Percentiles rank a stretch among this genome's conserved stretches.
Evolutionary conservation across 1,284 basidiomycete genomes (phyloP).

Genomic region (Anthracocystis setariae): DNA sequence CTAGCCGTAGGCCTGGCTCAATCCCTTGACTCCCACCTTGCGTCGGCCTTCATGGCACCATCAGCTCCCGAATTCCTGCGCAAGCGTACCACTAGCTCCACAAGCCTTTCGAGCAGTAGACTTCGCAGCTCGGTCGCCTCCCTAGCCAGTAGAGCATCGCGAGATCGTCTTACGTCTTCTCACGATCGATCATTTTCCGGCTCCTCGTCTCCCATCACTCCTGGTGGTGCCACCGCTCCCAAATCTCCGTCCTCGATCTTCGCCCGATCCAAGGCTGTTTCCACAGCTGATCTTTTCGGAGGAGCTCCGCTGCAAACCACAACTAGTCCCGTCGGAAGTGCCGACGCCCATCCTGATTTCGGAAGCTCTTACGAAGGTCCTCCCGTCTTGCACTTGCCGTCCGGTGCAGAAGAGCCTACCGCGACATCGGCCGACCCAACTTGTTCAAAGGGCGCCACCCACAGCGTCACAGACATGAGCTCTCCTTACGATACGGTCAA

Average conservation of each 20-base stretch:
- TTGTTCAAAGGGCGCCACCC: neutral
- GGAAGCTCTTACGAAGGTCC: constrained; percentile 43
- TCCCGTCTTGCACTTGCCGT: constrained; percentile 7
- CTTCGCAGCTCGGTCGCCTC: constrained; percentile 27
- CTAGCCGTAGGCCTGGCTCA: neutral
- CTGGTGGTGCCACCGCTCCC: constrained; percentile 9
- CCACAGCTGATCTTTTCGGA: constrained; percentile 26
- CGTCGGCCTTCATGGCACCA: constrained; percentile 12
- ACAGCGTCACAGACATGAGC: constrained; percentile 17
- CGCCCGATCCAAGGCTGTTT: constrained; percentile 6
- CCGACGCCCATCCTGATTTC: constrained; percentile 27
- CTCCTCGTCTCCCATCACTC: constrained; percentile 12
- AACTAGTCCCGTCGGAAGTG: constrained; percentile 17
- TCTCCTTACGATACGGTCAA: constrained; percentile 25
- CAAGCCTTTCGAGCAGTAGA: constrained; percentile 15
- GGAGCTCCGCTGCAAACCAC: constrained; percentile 33
- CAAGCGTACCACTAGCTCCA: constrained; percentile 36
- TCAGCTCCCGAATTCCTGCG: constrained; percentile 23
- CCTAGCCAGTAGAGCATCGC: constrained; percentile 22
- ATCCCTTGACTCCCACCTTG: neutral
- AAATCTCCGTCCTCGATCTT: neutral
- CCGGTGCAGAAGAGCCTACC: neutral
- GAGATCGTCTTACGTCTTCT: constrained; percentile 16
- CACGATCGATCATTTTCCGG: constrained; percentile 5
- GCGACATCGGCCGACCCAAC: neutral